These are phyloP conservation scores for Symbiodinium pilosum DNA, from an alignment of 73 alveolate genomes.

Conservation along the genomic window DNA sequence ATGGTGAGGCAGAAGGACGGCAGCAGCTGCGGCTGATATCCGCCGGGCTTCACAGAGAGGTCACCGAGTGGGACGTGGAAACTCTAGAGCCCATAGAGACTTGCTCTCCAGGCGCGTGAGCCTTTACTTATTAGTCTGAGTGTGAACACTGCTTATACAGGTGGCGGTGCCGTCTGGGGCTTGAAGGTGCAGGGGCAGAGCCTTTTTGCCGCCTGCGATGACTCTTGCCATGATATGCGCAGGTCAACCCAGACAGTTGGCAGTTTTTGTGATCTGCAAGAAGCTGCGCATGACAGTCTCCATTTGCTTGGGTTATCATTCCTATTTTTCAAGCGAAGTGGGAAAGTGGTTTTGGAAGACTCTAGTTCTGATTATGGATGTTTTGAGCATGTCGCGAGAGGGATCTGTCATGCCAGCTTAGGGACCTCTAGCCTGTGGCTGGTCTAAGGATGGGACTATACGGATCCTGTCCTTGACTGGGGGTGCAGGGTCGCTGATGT, in stretches of 20 bases:
- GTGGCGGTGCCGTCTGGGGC: slow-evolving; percentile 73
- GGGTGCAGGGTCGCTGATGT: slow-evolving; percentile 20
- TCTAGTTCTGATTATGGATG: too few species aligned
- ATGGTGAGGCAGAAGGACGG: neutral
- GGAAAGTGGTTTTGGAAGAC: too few species aligned
- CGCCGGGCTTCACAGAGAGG: slow-evolving; percentile 48
- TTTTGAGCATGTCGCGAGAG: too few species aligned
- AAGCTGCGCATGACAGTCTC: too few species aligned
- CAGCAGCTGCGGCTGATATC: slow-evolving; percentile 31
- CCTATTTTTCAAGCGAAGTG: too few species aligned
- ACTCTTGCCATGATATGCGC: too few species aligned
- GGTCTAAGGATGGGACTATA: slow-evolving; percentile 26
- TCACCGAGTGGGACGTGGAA: slow-evolving; percentile 44
- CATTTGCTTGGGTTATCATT: too few species aligned
- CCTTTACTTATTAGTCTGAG: neutral
- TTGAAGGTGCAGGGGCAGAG: neutral
- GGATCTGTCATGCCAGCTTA: too few species aligned
- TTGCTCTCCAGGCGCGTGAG: neutral
- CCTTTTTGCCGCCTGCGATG: slow-evolving; percentile 49
- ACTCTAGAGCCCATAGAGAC: slow-evolving; percentile 35
- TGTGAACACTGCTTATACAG: neutral
- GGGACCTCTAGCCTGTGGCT: too few species aligned
- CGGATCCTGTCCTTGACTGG: slow-evolving; percentile 37
- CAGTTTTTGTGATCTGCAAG: too few species aligned
- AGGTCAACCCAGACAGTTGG: too few species aligned